Base-by-base conservation (phyloP, 2,329 filamentous ascomycete genomes). In the Fusarium domesticum region DNA sequence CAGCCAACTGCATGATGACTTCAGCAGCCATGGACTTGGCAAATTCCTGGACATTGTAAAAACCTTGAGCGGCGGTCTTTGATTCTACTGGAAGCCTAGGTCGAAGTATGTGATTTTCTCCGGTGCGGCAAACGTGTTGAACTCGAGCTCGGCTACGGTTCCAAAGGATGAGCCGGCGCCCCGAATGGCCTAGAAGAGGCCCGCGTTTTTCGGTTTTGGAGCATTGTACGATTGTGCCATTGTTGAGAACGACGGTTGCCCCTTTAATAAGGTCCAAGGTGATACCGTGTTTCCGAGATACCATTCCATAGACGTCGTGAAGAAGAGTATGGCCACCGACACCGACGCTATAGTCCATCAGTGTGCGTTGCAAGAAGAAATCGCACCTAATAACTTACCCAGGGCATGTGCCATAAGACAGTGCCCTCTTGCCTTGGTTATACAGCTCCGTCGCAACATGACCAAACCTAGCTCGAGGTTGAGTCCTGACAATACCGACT, bases 371-470 rank as follows among this genome's bases (percentile, higher is more conserved):
- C 1, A 14, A 5, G 6, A 25, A 11, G 11, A n/a, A 37, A 1
- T 2, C 11, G 10, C 11, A 8, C 2, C 28, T 4, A 34, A 6
- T 5, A 1, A 47, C 68, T 61, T 53, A 75, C 73, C 69, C 72
- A 2, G 75, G 73, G 52, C 76, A 79, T 6, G 75, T 77, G 20
- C 76, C 75, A 44, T 78, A 75, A 31, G 70, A 65, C 6, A 78
- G 63, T 5, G 70, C 74, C 4, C 59, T 69, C 55, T 54, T 62
- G 1, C 69, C 70, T 39, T 73, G 70, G 23, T 61, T 57, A 39
- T 64, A 69, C 0, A 75, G 60, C 55, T 70, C 65, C 4, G 53
- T 63, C 0, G 70, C 71, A 2, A 76, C 64, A 16, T 74, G 70
- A 2, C 77, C 77, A 2, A 80, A 63, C 10, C 76, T 64, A 0